These are phyloP conservation scores for Myrmaecium sp. DNA, from an alignment of 2,329 filamentous ascomycete genomes.

Conservation along the genomic window DNA sequence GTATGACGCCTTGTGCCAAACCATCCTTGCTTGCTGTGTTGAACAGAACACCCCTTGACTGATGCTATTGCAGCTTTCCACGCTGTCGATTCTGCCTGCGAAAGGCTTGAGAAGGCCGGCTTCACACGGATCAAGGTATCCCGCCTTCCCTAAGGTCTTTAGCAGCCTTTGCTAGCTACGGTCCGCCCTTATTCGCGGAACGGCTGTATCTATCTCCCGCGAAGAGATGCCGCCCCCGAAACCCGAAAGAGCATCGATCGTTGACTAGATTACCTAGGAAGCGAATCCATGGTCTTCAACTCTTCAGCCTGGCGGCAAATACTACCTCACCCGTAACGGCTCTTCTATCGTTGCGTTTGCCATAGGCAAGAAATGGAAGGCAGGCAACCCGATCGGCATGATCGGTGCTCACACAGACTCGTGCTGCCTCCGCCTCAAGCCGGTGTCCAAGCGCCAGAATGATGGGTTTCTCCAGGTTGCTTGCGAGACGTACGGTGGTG, in stretches of 20 bases:
- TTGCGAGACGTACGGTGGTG: constrained; percentile 91
- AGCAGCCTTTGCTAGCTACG: no score
- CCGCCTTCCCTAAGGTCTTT: constrained; percentile 3
- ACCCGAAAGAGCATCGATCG: no score
- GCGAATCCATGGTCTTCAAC: constrained; percentile 72
- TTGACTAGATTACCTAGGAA: constrained; percentile 36
- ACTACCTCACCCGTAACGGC: constrained; percentile 86
- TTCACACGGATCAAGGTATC: constrained; percentile 64
- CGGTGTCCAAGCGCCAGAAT: constrained; percentile 73
- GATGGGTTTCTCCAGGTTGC: constrained; percentile 87
- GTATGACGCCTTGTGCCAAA: constrained; percentile 33
- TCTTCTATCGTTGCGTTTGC: constrained; percentile 88
- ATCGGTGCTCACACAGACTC: constrained; percentile 95
- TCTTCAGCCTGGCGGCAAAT: constrained; percentile 76
- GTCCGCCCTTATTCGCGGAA: no score
- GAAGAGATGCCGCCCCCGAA: no score
- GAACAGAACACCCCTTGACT: constrained; percentile 2
- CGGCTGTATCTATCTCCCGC: no score
- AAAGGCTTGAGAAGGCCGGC: constrained; percentile 63
- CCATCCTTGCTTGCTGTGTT: neutral
- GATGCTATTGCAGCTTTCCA: constrained; percentile 58
- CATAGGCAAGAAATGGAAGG: constrained; percentile 77
- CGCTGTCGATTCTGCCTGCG: constrained; percentile 64
- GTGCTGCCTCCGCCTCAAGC: constrained; percentile 80
- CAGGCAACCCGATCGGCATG: constrained; percentile 81